A percentile compares a stretch with the other conserved stretches of the same genome.
Evolutionary conservation across 805 yeast species (phyloP).

Genomic region (Wickerhamomyces hampshirensis): DNA sequence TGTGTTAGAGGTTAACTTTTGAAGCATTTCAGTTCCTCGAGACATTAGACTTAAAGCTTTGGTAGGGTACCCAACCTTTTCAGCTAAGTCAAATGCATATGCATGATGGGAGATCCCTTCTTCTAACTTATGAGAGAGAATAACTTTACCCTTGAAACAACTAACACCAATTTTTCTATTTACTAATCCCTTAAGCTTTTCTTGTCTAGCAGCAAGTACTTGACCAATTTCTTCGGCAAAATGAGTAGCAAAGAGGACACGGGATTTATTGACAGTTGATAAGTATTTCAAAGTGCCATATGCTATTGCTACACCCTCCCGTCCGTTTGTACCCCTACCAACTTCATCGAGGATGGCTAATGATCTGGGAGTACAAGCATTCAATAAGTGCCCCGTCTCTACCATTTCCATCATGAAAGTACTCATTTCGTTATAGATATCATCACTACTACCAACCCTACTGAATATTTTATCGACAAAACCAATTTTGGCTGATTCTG

Average conservation of each 20-base stretch:
- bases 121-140: conserved; percentile 80
- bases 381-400: conserved; percentile 82
- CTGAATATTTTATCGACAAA: conserved; percentile 89
- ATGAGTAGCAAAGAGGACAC: conserved; percentile 92
- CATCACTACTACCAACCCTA: conserved; percentile 96
- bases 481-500: conserved; percentile 68
- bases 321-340: conserved; percentile 75
- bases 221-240: conserved; percentile 83
- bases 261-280: conserved; percentile 62
- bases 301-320: conserved; percentile 96
- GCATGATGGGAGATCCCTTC: conserved; percentile 91
- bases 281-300: conserved; percentile 90
- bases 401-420: conserved; percentile 97
- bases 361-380: conserved; percentile 73
- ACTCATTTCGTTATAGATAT: conserved; percentile 90
- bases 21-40: too few species aligned
- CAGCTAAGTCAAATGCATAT: conserved; percentile 96
- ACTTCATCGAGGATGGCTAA: conserved; percentile 91
- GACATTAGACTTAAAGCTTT: conserved; percentile 49
- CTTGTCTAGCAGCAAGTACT: conserved; percentile 48
- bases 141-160: conserved; percentile 49
- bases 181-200: conserved; percentile 70
- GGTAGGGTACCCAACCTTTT: conserved; percentile 83
- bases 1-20: too few species aligned
- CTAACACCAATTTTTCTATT: conserved; percentile 53